Base-by-base conservation (phyloP, 164 flowering plant genomes). In the Kalanchoe fedtschenkoi region DNA sequence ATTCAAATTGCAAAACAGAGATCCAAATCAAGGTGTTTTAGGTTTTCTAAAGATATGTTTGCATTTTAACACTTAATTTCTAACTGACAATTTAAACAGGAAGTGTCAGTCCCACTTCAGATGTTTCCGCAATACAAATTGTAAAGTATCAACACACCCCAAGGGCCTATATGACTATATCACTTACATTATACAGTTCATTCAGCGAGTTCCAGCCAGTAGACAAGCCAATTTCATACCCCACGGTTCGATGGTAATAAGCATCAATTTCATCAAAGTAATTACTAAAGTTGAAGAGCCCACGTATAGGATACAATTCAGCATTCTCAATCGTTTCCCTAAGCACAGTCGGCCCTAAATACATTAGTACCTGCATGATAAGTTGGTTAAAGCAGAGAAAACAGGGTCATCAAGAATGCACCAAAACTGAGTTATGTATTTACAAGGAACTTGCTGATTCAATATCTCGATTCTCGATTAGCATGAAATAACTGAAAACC, bases 141-240 rank as follows among this genome's bases (percentile, higher is more conserved):
- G 56, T 26, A 17, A 51, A 26, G 56, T 51, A 51, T 24, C 56
- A 51, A 51, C 5, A 51, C 28, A 26, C 16, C 17, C 17, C 17
- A 51, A 5, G 28, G 10, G 56, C 26, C 24, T 10, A 37, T 57
- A 59, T 26, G 56, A 24, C 24, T 10, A 37, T 57, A 59, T 26
- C 56, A 51, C 84, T 75, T 76, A 95, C 99, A 59, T 80, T 87
- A 68, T 91, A 95, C 8, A 84, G 76, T 3, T 76, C 67, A 63
- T 89, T 62, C 59, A 95, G 60, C 69, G 68, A 59, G 34, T 61
- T 82, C 99, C 99, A 95, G 34, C 99, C 99, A 69, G 96, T 91
- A 63, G 97, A 78, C 59, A 76, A 80, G 42, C 99, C 97, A 70
- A 80, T 69, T 65, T 89, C 91, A 74, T 63, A 75, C 33, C 89